A percentile compares a stretch with the other conserved stretches of the same genome.
phyloP scores from a whole-genome alignment of 176 grass and related monocot genomes.

The Raddia distichophylla region DNA sequence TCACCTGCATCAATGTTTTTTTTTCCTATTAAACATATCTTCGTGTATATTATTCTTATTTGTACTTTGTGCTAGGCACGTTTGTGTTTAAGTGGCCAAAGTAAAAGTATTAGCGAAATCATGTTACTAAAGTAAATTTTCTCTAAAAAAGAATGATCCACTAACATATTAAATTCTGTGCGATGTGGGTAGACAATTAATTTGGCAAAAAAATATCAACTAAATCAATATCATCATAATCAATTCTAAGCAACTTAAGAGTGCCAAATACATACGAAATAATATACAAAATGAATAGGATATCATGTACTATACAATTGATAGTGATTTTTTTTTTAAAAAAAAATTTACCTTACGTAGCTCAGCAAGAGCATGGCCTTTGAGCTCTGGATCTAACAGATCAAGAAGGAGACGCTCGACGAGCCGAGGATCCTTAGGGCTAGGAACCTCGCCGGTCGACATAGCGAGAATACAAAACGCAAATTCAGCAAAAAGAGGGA shows the following conservation, averaged over 20 bases:
- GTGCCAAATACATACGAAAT: not conserved
- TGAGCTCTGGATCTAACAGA: conserved; percentile 15
- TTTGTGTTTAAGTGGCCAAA: conserved; percentile 1
- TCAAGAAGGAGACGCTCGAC: conserved; percentile 17
- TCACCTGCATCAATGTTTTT: not conserved
- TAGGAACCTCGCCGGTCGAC: not conserved
- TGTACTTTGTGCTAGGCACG: not conserved
- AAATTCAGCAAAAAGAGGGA: not conserved
- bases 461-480: not conserved
- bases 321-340: not conserved
- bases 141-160: not conserved
- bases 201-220: not conserved
- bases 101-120: not conserved
- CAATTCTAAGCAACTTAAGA: not conserved
- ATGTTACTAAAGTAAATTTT: not conserved
- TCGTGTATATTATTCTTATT: conserved; percentile 6
- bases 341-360: conserved; percentile 29
- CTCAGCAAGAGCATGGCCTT: not conserved
- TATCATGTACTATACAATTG: not conserved
- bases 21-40: not conserved
- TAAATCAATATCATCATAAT: not conserved
- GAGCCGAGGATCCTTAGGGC: not conserved
- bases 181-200: not conserved
- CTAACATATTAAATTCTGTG: not conserved
- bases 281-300: conserved; percentile 10